Base-by-base conservation (phyloP, 768 basidiomycete genomes). In the Tricholoma hemisulphureum region DNA sequence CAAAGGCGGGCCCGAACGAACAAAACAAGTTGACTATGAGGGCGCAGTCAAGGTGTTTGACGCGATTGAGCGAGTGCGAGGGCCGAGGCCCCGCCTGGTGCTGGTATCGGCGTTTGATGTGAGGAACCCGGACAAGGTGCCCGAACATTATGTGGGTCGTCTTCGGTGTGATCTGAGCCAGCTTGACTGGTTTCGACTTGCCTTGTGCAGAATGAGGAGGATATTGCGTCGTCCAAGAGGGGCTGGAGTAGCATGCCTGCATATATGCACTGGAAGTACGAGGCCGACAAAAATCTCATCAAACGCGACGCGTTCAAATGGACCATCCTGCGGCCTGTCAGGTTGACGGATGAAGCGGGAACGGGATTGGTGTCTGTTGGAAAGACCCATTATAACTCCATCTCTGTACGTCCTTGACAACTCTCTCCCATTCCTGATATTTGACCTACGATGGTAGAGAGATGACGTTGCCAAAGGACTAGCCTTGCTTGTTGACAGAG, bases 21-120 rank as follows among this genome's bases (percentile, higher is more conserved):
- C 83, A 2, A 80, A 78, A 65, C 75, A 73, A 26, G 85, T 88
- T 6, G 81, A 83, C 62, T 83, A 81, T 61, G 82, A 85, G 50
- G 87, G 86, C 8, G 85, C 86, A 0, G 60, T 89, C 32, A 89
- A 88, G 69, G 80, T 87, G 2, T 88, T 84, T 63, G 87, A 89
- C 64, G 87, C 86, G 0, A 74, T 89, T 52, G 87, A 88, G 66
- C 70, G 46, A 0, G 72, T 84, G 2, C 62, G 77, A 43, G 75
- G 75, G 1, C 54, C 62, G n/a, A 80, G 79, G 58, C 84, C 84
- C 29, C 68, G 83, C 53, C 65, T 88, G 51, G 75, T 88, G 35
- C 67, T 85, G 55, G 81, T 89, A 31, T 86, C 85, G 20, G 81
- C 82, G 1, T 70, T 85, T 16, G 86, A 88, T 64, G 66, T 83